Percentiles rank a stretch among this genome's conserved stretches.
phyloP scores from a whole-genome alignment of 2,329 filamentous ascomycete genomes.

The Ophiosphaerella korrae region DNA sequence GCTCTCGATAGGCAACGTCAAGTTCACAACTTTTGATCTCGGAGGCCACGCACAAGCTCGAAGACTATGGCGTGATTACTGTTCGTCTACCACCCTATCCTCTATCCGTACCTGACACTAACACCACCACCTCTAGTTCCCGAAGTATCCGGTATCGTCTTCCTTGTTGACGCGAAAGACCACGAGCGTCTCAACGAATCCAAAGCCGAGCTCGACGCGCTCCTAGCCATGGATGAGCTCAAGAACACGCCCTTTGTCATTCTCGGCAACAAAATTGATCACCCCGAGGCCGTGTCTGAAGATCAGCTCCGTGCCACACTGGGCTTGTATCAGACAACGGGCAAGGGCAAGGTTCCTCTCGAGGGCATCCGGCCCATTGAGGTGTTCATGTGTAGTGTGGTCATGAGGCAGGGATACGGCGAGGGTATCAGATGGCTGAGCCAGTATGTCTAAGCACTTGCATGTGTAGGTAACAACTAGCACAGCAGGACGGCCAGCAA shows the following conservation, averaged over 20 bases:
- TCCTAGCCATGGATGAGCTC: conserved; percentile 96
- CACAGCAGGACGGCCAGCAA: neutral
- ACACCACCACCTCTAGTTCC: conserved; percentile 31
- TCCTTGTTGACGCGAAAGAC: conserved; percentile 97
- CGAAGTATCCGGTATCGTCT: conserved; percentile 75
- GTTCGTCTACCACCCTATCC: conserved; percentile 15
- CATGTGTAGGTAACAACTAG: neutral
- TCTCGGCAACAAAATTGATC: conserved; percentile 99
- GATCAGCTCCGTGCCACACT: conserved; percentile 92
- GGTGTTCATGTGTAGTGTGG: conserved; percentile 97
- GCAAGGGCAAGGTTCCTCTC: conserved; percentile 46
- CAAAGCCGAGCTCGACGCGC: conserved; percentile 92
- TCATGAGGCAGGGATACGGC: conserved; percentile 81
- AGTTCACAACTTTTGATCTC: conserved; percentile 90
- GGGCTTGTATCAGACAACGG: conserved; percentile 76
- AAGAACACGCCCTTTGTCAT: conserved; percentile 94
- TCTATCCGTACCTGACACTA: neutral
- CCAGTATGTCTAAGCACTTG: conserved; percentile 44
- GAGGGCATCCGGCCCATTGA: conserved; percentile 67
- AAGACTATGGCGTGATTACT: conserved; percentile 49
- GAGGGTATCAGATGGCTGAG: conserved; percentile 51
- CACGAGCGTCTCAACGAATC: conserved; percentile 91
- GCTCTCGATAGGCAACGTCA: conserved; percentile 61
- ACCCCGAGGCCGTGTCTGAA: conserved; percentile 93
- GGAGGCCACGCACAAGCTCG: conserved; percentile 48